A percentile compares a stretch with the other conserved stretches of the same genome.
phyloP scores from a whole-genome alignment of 163 green algal species.

The Chlamydomonas reinhardtii region DNA sequence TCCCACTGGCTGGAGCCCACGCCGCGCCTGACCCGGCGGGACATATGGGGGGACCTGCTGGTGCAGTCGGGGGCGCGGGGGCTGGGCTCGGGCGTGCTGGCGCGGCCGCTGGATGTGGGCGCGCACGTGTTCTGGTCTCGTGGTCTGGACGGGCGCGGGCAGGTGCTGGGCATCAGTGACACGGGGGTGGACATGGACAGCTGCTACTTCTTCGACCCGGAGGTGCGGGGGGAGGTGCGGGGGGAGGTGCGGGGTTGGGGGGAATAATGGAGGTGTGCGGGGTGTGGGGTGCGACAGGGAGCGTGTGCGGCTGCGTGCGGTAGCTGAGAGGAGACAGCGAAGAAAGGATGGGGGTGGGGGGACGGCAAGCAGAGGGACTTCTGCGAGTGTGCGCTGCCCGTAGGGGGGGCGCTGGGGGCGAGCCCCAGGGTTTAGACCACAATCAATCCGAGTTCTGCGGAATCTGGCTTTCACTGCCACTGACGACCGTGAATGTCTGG shows the following conservation, averaged over 20 bases:
- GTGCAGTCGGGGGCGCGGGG: constrained; percentile 59
- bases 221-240: constrained; percentile 33
- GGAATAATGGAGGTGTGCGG: not conserved
- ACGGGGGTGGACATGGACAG: constrained; percentile 83
- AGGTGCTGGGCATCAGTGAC: constrained; percentile 90
- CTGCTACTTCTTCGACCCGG: constrained; percentile 90
- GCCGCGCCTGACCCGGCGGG: constrained; percentile 62
- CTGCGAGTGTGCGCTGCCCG: too few species aligned
- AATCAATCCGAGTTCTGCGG: too few species aligned
- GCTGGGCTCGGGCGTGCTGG: not conserved
- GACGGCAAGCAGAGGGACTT: too few species aligned
- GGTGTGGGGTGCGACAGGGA: too few species aligned
- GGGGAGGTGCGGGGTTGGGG: not conserved
- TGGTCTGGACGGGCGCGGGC: constrained; percentile 68
- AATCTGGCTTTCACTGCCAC: too few species aligned
- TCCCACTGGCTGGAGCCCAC: constrained; percentile 60
- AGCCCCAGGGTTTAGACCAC: too few species aligned
- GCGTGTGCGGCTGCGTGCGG: too few species aligned
- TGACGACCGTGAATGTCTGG: too few species aligned
- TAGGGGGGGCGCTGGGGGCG: too few species aligned
- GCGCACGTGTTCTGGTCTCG: constrained; percentile 76
- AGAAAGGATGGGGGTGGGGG: too few species aligned
- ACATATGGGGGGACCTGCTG: constrained; percentile 76
- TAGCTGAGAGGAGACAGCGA: too few species aligned
- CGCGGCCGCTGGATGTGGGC: not conserved